These are phyloP conservation scores for Tetrapisispora fleetii DNA, from an alignment of 805 yeast genomes.

Conservation along the genomic window DNA sequence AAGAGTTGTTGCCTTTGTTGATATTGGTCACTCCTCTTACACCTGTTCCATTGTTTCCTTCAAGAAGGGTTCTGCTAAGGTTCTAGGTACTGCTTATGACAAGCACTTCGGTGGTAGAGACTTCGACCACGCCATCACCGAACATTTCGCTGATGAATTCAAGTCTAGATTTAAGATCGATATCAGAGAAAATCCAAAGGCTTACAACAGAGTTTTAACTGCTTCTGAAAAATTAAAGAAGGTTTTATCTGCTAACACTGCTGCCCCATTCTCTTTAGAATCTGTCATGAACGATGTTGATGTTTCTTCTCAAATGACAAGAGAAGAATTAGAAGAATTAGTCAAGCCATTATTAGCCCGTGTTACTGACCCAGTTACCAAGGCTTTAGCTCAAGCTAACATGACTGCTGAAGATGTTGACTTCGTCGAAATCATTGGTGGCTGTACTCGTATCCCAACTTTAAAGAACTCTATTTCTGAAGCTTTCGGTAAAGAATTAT, in stretches of 20 bases:
- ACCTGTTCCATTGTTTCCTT: constrained; percentile 81
- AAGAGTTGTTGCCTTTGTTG: constrained; percentile 83
- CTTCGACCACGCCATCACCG: constrained; percentile 83
- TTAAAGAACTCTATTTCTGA: constrained; percentile 72
- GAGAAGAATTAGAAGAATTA: constrained; percentile 87
- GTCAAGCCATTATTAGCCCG: constrained; percentile 72
- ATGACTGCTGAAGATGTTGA: constrained; percentile 64
- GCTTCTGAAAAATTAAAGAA: constrained; percentile 92
- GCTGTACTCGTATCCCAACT: constrained; percentile 93
- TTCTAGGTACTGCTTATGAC: constrained; percentile 83
- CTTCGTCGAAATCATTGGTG: constrained; percentile 91
- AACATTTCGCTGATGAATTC: constrained; percentile 89
- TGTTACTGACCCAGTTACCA: constrained; percentile 64
- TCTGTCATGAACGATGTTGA: constrained; percentile 96
- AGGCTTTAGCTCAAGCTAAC: constrained; percentile 73
- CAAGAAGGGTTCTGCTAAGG: constrained; percentile 90
- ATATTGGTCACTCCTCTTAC: constrained; percentile 92
- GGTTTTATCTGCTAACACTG: constrained; percentile 86
- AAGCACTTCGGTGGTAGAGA: constrained; percentile 97
- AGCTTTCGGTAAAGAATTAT: constrained; percentile 71
- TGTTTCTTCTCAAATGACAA: constrained; percentile 74
- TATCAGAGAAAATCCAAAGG: constrained; percentile 83
- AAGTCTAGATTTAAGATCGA: constrained; percentile 86
- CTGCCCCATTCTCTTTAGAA: constrained; percentile 90
- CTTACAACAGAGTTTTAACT: constrained; percentile 79